Conservation (phyloP, 371 early-diverging fungal species). For the Saksenaea oblongispora region DNA sequence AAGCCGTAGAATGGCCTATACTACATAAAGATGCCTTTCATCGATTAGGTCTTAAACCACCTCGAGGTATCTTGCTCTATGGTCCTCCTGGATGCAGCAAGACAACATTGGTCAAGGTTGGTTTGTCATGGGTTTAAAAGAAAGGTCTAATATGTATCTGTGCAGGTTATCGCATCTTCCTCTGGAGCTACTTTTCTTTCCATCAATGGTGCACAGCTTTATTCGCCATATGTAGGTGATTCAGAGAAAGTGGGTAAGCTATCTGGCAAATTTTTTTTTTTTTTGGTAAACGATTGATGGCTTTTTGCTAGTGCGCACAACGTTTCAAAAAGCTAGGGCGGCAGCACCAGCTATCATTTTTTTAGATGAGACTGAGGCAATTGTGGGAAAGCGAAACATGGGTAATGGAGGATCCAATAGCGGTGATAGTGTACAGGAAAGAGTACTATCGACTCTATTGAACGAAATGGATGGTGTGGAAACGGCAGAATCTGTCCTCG, state of each 20-base stretch:
- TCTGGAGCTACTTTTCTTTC: constrained; percentile 83
- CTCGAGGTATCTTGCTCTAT: constrained; percentile 91
- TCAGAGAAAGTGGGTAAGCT: constrained; percentile 76
- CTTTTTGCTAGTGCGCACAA: constrained; percentile 59
- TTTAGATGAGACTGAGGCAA: constrained; percentile 98
- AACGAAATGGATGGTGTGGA: constrained; percentile 99
- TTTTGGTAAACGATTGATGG: background rate
- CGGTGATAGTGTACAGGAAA: constrained; percentile 84
- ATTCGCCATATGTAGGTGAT: constrained; percentile 93
- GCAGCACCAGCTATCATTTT: constrained; percentile 94
- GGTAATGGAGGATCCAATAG: constrained; percentile 62
- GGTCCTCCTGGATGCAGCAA: constrained; percentile 99
- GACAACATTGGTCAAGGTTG: constrained; percentile 89
- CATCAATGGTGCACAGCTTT: constrained; percentile 89
- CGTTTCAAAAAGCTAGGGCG: constrained; percentile 86
- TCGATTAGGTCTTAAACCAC: constrained; percentile 81
- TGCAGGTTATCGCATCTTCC: constrained; percentile 75
- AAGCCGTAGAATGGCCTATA: constrained; percentile 97
- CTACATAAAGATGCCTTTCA: constrained; percentile 69
- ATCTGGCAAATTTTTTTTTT: background rate
- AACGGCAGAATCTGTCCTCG: constrained; percentile 69
- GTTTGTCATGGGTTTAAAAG: background rate
- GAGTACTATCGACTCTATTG: constrained; percentile 86
- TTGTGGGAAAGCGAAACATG: constrained; percentile 90
- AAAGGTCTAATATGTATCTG: background rate